Evolutionary conservation across 169 alveolate genomes (phyloP), one percentile per base, ranked within the genome.

Genomic region (Amoebophrya sp.): DNA sequence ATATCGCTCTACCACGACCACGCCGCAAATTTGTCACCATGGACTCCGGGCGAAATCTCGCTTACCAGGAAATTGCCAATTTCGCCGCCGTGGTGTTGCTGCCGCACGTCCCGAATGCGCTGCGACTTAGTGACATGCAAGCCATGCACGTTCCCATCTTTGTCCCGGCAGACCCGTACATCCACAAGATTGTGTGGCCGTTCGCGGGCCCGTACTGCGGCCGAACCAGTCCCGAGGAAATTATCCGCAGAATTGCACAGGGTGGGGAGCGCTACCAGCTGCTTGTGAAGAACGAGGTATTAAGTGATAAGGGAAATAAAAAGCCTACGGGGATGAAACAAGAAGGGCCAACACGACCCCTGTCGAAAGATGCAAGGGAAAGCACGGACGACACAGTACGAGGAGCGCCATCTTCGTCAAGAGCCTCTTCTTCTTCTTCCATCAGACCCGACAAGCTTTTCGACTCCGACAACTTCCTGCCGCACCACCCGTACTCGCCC

Each of bases 151-250:
- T 66, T 2, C 83, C 83, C 35, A 25, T 66, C 35, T n/a, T 66
- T 25, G 83, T 66, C 1, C 83, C 83, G 35, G 83, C 83, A 7
- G 83, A 66, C 32, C 83, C 83, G 32, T 66, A 66, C 35, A 66
- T 66, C 35, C 83, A 66, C 83, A 66, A 66, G 32, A 66, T 66
- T 1, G 83, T 66, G 83, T 66, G 83, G 83, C 83, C 83, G 35
- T 66, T 66, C 35, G 83, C 83, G 7, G 83, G 83, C 83, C 83
- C 83, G 35, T 66, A 66, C 35, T 66, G 83, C 83, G 83, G 83
- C 35, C 1, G 83, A 25, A 66, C 83, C 83, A 7, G 32, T 1
- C 83, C 83, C 35, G 83, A 66, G 83, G 83, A 66, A 66, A 66
- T 66, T 1, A 25, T 66, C 38, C 83, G 83, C 38, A n/a, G 32